These are phyloP conservation scores for Alternaria hordeiaustralica DNA, from an alignment of 2,329 filamentous ascomycete genomes.

Conservation along the genomic window DNA sequence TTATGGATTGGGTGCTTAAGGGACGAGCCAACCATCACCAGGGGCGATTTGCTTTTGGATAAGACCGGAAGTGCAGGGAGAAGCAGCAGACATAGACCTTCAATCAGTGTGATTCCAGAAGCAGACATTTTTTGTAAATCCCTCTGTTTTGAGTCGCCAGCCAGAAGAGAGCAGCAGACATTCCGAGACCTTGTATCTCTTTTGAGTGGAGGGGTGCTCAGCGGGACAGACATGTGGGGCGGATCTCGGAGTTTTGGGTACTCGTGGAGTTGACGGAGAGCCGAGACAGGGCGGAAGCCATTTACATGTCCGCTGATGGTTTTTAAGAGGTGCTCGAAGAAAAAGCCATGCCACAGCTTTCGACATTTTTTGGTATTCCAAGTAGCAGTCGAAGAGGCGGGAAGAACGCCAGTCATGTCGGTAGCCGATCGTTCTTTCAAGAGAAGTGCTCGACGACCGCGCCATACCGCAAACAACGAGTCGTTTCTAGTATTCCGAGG, in stretches of 20 bases:
- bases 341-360: accelerated
- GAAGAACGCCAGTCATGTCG: neutral
- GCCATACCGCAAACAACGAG: neutral
- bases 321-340: neutral
- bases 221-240: too few relatives aligned
- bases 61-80: neutral
- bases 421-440: too few relatives aligned
- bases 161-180: neutral
- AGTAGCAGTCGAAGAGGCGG: neutral
- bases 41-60: neutral
- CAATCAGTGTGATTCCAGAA: too few relatives aligned
- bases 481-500: neutral
- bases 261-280: too few relatives aligned
- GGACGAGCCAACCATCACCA: neutral
- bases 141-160: neutral
- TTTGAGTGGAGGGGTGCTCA: too few relatives aligned
- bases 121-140: too few relatives aligned
- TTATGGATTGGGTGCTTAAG: neutral
- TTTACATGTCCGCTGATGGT: neutral
- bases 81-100: too few relatives aligned
- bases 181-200: too few relatives aligned
- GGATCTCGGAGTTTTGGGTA: too few relatives aligned
- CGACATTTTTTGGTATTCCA: accelerated
- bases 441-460: neutral
- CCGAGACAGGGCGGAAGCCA: too few relatives aligned